Evolutionary conservation across 2,329 filamentous ascomycete genomes (phyloP).

Genomic region (Fusarium sterilihyphosum): DNA sequence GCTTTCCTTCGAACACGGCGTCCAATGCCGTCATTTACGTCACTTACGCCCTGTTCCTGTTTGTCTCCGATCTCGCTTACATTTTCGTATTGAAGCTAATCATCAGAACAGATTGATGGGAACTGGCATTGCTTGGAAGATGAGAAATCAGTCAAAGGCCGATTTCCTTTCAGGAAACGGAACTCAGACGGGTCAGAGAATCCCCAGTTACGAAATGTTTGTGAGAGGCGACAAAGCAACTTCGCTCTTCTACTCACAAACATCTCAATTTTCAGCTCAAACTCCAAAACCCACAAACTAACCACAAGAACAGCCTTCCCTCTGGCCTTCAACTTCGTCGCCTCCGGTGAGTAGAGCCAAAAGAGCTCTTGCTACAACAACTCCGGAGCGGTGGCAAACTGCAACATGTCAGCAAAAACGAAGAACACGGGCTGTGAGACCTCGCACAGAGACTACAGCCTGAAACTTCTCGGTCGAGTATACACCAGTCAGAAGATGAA

Average conservation of each 20-base stretch:
- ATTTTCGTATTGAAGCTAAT: constrained; percentile 27
- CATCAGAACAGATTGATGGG: constrained; percentile 66
- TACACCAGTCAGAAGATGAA: constrained; percentile 34
- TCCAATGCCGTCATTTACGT: constrained; percentile 87
- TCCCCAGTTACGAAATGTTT: constrained; percentile 1
- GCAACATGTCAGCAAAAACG: constrained; percentile 46
- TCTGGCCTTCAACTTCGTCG: constrained; percentile 88
- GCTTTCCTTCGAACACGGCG: constrained; percentile 76
- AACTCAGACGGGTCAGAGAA: constrained; percentile 81
- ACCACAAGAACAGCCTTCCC: constrained; percentile 70
- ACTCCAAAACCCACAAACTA: constrained; percentile 34
- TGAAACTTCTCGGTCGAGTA: constrained; percentile 30
- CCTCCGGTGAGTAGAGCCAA: constrained; percentile 81
- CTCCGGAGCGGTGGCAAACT: constrained; percentile 71
- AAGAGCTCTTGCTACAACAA: constrained; percentile 18
- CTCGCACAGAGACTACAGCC: neutral
- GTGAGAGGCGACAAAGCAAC: neutral
- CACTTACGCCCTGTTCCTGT: constrained; percentile 83
- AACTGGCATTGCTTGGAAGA: constrained; percentile 64
- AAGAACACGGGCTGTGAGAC: constrained; percentile 15
- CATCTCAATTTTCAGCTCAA: neutral
- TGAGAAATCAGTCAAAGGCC: constrained; percentile 71
- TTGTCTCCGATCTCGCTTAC: constrained; percentile 43
- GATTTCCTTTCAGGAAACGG: constrained; percentile 81
- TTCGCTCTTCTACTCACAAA: neutral